Conservation (phyloP, 768 basidiomycete genomes). For the Crepidotus variabilis region DNA sequence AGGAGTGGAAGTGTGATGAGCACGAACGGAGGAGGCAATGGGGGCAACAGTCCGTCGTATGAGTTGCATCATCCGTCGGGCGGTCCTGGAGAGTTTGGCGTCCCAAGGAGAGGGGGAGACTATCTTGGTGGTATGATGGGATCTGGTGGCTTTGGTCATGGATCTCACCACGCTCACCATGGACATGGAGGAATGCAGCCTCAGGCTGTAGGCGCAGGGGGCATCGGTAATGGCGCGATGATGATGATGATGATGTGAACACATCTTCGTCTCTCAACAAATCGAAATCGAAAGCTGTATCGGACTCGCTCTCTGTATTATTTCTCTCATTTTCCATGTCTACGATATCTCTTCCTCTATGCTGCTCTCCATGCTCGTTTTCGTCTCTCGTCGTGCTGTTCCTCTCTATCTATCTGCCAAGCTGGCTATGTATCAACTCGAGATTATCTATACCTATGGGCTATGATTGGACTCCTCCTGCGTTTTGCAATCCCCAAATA, state of each 20-base stretch:
- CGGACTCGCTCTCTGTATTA: background rate
- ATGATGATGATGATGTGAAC: conserved; percentile 23
- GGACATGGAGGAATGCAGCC: conserved; percentile 10
- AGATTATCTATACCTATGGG: background rate
- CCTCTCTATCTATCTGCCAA: background rate
- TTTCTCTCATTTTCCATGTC: background rate
- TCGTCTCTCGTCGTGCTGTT: background rate
- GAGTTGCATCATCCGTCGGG: conserved; percentile 10
- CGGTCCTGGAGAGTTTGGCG: background rate
- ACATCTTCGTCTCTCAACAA: background rate
- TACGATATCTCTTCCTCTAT: background rate
- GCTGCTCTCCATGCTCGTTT: background rate
- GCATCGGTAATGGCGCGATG: conserved; percentile 5
- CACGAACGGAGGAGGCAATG: conserved; percentile 4
- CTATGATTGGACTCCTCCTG: background rate
- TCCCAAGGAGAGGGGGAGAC: conserved; percentile 3
- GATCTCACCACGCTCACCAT: background rate
- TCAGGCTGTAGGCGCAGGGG: background rate
- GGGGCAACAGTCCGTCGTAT: conserved; percentile 13
- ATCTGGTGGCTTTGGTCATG: background rate
- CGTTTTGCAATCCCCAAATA: background rate
- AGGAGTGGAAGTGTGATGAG: conserved; percentile 6
- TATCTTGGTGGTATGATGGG: conserved; percentile 8
- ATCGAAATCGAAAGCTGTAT: background rate
- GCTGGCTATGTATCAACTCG: background rate